A percentile compares a stretch with the other conserved stretches of the same genome.
These are phyloP conservation scores for Paecilomyces sp. DNA, from an alignment of 2,329 filamentous ascomycete genomes.

Conservation along the genomic window DNA sequence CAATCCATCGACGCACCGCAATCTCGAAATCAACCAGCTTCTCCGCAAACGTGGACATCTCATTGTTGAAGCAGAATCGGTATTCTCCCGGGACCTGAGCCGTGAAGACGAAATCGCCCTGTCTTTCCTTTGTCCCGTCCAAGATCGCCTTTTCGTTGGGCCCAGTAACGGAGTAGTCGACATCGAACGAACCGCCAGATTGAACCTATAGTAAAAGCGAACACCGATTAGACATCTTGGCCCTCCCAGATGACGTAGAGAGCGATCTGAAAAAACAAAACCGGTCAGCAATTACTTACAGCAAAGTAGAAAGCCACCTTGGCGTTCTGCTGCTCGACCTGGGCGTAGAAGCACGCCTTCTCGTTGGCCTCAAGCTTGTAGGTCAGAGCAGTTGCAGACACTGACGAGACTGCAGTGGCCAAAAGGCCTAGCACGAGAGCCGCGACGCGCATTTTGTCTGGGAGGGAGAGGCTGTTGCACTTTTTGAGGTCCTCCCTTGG, in stretches of 20 bases:
- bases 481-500: constrained; percentile 9
- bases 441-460: constrained; percentile 55
- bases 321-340: constrained; percentile 67
- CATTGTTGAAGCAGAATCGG: constrained; percentile 96
- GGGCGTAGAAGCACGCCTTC: constrained; percentile 89
- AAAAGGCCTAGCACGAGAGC: constrained; percentile 60
- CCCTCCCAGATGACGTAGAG: neutral
- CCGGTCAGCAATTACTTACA: constrained; percentile 52
- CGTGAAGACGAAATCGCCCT: constrained; percentile 97
- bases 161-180: constrained; percentile 83
- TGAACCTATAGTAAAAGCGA: constrained; percentile 62
- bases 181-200: constrained; percentile 95
- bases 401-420: constrained; percentile 62
- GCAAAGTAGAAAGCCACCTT: constrained; percentile 99
- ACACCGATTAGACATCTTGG: neutral
- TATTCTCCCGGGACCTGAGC: constrained; percentile 84
- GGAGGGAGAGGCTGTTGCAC: constrained; percentile 7
- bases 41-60: constrained; percentile 96
- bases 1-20: constrained; percentile 53
- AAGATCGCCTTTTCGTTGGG: constrained; percentile 75
- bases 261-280: neutral
- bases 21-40: constrained; percentile 99
- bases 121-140: constrained; percentile 81
- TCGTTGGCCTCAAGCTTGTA: constrained; percentile 88
- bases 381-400: constrained; percentile 82